A percentile compares a stretch with the other conserved stretches of the same genome.
These are phyloP conservation scores for Cadophora luteo-olivacea DNA, from an alignment of 2,329 filamentous ascomycete species.

Conservation along the genomic window DNA sequence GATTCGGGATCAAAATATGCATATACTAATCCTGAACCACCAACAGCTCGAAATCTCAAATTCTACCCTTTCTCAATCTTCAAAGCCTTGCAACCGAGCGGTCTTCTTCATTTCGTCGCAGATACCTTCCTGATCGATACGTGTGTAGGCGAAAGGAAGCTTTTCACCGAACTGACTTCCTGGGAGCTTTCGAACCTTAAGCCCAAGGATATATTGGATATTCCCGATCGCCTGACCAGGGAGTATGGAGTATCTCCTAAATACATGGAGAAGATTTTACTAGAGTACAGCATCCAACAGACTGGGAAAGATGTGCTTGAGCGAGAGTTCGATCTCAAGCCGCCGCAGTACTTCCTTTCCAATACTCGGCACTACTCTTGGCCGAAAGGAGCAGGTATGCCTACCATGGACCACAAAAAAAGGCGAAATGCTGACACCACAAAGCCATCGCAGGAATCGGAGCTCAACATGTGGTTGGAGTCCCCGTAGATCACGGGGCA, in stretches of 20 bases:
- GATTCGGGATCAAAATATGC: not conserved
- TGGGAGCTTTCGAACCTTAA: conserved; percentile 20
- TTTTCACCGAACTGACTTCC: not conserved
- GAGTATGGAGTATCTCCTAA: conserved; percentile 15
- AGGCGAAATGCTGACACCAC: not conserved
- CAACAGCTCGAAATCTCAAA: conserved; percentile 18
- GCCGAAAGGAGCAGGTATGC: conserved; percentile 19
- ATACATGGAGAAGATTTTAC: conserved; percentile 18
- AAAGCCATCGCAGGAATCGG: conserved; percentile 18
- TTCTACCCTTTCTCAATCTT: conserved; percentile 20
- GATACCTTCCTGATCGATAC: conserved; percentile 12
- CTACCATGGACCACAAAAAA: not conserved
- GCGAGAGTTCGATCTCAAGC: conserved; percentile 10
- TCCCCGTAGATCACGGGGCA: conserved; percentile 14
- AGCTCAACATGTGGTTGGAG: conserved; percentile 13
- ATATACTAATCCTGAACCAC: not conserved
- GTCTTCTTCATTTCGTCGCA: conserved; percentile 6
- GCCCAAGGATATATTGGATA: conserved; percentile 14
- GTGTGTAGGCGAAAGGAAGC: conserved; percentile 10
- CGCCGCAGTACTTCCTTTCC: conserved; percentile 16
- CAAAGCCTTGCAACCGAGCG: conserved; percentile 9
- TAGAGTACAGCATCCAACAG: conserved; percentile 13
- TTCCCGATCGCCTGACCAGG: conserved; percentile 5
- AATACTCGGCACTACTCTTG: conserved; percentile 19
- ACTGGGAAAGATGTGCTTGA: conserved; percentile 19